Evolutionary conservation across 495 filamentous ascomycete species (phyloP).

Genomic region (Aspergillus campestris): DNA sequence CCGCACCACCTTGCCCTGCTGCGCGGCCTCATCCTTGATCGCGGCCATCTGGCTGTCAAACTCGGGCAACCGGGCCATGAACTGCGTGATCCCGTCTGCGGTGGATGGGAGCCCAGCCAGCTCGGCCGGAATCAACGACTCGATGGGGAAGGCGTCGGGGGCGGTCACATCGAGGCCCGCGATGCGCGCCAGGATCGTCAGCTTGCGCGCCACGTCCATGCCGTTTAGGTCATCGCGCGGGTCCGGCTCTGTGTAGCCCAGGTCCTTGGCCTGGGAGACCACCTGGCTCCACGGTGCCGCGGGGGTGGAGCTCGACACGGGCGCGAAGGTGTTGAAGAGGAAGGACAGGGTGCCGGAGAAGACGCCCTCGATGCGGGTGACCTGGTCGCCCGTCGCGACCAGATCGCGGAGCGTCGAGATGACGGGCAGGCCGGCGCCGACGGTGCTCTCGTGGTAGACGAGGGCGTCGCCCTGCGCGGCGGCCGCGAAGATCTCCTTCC

Average conservation of each 20-base stretch:
- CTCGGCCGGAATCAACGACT: conserved; percentile 79
- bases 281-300: conserved; percentile 70
- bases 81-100: conserved; percentile 53
- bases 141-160: conserved; percentile 80
- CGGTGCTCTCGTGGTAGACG: conserved; percentile 87
- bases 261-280: conserved; percentile 79
- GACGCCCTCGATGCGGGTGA: conserved; percentile 86
- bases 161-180: conserved; percentile 68
- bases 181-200: conserved; percentile 84
- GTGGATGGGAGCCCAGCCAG: conserved; percentile 66
- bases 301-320: conserved; percentile 48
- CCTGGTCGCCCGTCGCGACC: conserved; percentile 78
- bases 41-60: conserved; percentile 82
- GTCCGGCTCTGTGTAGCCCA: conserved; percentile 97
- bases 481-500: conserved; percentile 69
- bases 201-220: conserved; percentile 90
- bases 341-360: conserved; percentile 96
- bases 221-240: conserved; percentile 95
- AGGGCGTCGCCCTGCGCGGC: conserved; percentile 56
- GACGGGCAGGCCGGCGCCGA: conserved; percentile 86
- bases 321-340: conserved; percentile 91
- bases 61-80: conserved; percentile 63
- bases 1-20: conserved; percentile 81
- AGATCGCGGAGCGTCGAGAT: conserved; percentile 87
- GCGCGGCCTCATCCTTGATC: conserved; percentile 66